These are phyloP conservation scores for Licmophora abbreviata DNA, from an alignment of 108 stramenopile species.

Conservation along the genomic window DNA sequence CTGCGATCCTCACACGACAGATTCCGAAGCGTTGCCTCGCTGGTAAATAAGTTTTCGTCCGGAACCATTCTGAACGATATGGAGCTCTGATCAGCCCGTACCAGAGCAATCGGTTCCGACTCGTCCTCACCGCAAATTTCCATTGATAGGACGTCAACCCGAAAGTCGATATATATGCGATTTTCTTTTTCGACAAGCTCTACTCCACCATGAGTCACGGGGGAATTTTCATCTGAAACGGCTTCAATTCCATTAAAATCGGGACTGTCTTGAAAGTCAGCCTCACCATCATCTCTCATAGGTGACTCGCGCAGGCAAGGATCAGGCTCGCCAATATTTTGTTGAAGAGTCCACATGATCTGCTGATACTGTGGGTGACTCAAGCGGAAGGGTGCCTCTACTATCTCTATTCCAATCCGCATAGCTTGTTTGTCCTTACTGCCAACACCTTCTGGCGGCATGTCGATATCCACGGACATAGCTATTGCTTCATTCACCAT, in stretches of 20 bases:
- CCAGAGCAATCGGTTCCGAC: constrained; percentile 39
- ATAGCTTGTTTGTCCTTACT: constrained; percentile 67
- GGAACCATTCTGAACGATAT: constrained; percentile 37
- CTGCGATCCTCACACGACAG: constrained; percentile 64
- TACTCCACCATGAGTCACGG: constrained; percentile 63
- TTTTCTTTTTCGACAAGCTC: constrained; percentile 30
- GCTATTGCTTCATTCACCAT: constrained; percentile 56
- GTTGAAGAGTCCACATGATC: constrained; percentile 54
- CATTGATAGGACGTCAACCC: constrained; percentile 43
- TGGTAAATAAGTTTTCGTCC: constrained; percentile 30
- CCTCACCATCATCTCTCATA: too few relatives aligned
- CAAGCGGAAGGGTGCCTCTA: constrained; percentile 43
- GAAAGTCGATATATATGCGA: constrained; percentile 45
- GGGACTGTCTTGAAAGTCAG: constrained; percentile 11
- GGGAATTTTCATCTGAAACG: background rate
- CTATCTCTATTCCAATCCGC: constrained; percentile 43
- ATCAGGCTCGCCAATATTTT: constrained; percentile 58
- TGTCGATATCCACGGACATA: constrained; percentile 30
- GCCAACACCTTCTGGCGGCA: constrained; percentile 41
- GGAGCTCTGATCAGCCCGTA: constrained; percentile 52
- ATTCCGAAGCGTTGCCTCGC: constrained; percentile 48
- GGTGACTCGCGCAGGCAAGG: constrained; percentile 54
- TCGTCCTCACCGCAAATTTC: constrained; percentile 29
- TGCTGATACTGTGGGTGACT: constrained; percentile 56
- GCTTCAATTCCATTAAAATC: background rate